These are phyloP conservation scores for Alternaria tenuissima DNA, from an alignment of 2,329 filamentous ascomycete genomes.

Conservation along the genomic window DNA sequence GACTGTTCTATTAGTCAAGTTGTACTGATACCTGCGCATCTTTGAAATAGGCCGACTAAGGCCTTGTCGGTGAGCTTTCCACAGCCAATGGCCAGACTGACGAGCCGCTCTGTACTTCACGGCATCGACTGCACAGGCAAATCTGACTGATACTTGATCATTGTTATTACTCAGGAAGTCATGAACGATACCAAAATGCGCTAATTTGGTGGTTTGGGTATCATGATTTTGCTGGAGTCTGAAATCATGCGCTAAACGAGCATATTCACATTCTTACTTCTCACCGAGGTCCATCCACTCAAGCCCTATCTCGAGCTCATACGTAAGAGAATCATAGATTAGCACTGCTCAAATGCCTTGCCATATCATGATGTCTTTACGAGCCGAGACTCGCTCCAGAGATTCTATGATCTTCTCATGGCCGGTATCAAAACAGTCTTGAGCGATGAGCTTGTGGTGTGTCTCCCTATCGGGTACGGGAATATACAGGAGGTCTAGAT, in stretches of 20 bases:
- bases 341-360: neutral
- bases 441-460: neutral
- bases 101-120: neutral
- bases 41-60: too few species aligned
- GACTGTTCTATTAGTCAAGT: too few species aligned
- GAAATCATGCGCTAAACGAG: neutral
- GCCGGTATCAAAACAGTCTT: neutral
- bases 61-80: too few species aligned
- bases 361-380: neutral
- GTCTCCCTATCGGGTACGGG: neutral
- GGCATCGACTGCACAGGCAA: neutral
- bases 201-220: neutral
- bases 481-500: neutral
- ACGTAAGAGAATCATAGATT: neutral
- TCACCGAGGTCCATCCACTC: neutral
- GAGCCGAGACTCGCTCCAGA: neutral
- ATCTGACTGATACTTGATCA: neutral
- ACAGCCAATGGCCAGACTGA: neutral
- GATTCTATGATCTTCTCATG: neutral
- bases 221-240: neutral
- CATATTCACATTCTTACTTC: neutral
- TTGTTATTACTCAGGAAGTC: too few species aligned
- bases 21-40: too few species aligned
- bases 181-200: neutral
- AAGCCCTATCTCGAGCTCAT: neutral